Evolutionary conservation across 2,329 filamentous ascomycete genomes (phyloP), one percentile per base, ranked within the genome.

Genomic region (Amphichorda felina): DNA sequence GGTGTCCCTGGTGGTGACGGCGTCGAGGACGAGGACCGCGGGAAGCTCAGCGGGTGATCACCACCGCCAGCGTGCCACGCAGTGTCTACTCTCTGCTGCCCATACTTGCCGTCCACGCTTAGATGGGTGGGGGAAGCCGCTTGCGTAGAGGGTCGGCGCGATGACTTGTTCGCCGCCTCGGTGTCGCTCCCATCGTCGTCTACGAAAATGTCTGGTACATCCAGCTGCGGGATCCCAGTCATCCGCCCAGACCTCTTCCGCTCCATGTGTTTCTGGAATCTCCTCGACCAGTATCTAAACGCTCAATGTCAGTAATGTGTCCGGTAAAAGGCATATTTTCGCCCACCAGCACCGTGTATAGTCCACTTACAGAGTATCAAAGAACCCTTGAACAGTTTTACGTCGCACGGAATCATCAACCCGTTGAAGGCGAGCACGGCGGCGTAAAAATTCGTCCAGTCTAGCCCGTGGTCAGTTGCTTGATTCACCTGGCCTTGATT

Each of bases 361-460:
- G 30, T 25, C 16, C 13, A 61, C 72, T 59, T 61, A 88, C 61
- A 91, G 59, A 11, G 88, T 96, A 54, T 96, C 84, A 57, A 98
- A 96, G 63, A 98, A 98, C 28, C 88, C 87, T 30, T 91, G 73
- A 8, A 98, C 91, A 19, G 88, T 78, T 43, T 89, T 83, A 39
- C 93, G 78, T 39, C 86, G 82, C 30, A 96, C 86, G 45, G 91
- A 86, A 57, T 98, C 89, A 48, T 98, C 86, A 2, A 98, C 89
- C 41, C 89, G 81, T 55, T 96, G 89, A 33, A 98, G 68, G 36
- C 89, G 77, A 22, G 88, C 86, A 41, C 89, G 79, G 26, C 93
- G 85, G 39, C 89, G 81, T 38, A 98, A 61, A 56, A 94, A 98
- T 53, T 98, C 91, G 50, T 98, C 91, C 3, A 98, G 72, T 41